These are phyloP conservation scores for Aspergillus terreus DNA, from an alignment of 2,329 filamentous ascomycete genomes.

Conservation along the genomic window DNA sequence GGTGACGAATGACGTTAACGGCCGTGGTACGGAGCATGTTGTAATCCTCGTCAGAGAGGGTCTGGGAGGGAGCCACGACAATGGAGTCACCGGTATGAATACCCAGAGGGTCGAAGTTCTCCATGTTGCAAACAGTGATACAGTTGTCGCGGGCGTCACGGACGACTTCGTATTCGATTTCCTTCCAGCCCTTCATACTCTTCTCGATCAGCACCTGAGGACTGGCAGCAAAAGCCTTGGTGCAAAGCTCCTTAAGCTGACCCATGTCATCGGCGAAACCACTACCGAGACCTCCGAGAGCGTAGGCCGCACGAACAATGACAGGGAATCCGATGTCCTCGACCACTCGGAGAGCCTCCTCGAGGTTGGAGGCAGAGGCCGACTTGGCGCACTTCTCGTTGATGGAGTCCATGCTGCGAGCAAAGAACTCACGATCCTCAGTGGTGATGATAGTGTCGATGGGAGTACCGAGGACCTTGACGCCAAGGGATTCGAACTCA, in stretches of 20 bases:
- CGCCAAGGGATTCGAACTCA: conserved; percentile 87
- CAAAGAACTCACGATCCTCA: conserved; percentile 95
- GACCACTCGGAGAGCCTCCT: conserved; percentile 84
- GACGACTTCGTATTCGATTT: conserved; percentile 98
- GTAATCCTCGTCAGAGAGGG: conserved; percentile 94
- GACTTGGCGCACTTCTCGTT: conserved; percentile 98
- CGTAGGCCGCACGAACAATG: conserved; percentile 94
- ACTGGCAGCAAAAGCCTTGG: conserved; percentile 90
- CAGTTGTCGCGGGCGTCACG: conserved; percentile 95
- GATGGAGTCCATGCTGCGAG: conserved; percentile 96
- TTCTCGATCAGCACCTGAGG: conserved; percentile 95
- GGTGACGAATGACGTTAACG: conserved; percentile 93
- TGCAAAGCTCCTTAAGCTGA: conserved; percentile 81
- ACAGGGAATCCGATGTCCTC: conserved; percentile 93
- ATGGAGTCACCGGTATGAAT: conserved; percentile 99
- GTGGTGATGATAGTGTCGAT: conserved; percentile 99
- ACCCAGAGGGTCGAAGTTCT: conserved; percentile 97
- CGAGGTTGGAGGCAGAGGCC: conserved; percentile 80
- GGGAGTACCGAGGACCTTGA: conserved; percentile 91
- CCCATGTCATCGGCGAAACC: conserved; percentile 88
- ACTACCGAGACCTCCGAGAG: conserved; percentile 88
- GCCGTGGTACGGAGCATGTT: conserved; percentile 98
- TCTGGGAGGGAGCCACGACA: conserved; percentile 95
- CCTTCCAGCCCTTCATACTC: conserved; percentile 99
- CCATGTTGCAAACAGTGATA: conserved; percentile 99